A percentile compares a stretch with the other conserved stretches of the same genome.
These are phyloP conservation scores for Elsinoe arachidis DNA, from an alignment of 2,329 filamentous ascomycete genomes.

Conservation along the genomic window DNA sequence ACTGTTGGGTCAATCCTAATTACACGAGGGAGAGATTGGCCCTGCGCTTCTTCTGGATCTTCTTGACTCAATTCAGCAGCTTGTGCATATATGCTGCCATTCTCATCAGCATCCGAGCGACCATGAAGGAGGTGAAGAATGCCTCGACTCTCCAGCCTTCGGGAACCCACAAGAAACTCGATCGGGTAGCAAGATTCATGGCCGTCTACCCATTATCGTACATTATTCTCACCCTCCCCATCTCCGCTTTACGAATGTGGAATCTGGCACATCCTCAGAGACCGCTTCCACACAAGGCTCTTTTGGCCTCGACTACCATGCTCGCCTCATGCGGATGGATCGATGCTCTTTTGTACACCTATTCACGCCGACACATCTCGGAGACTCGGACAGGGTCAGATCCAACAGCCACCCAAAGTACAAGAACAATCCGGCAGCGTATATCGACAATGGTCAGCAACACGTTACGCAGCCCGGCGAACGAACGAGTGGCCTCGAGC, in stretches of 20 bases:
- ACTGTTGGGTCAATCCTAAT: constrained; percentile 56
- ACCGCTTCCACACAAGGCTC: constrained; percentile 30
- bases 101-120: constrained; percentile 21
- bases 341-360: constrained; percentile 50
- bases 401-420: not conserved
- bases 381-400: not conserved
- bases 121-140: not conserved
- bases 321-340: constrained; percentile 52
- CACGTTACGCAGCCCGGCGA: not conserved
- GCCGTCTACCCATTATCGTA: constrained; percentile 61
- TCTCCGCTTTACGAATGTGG: constrained; percentile 55
- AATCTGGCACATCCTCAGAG: constrained; percentile 45
- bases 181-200: constrained; percentile 46
- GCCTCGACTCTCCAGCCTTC: not conserved
- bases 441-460: not conserved
- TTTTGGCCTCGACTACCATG: constrained; percentile 46
- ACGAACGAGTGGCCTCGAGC: not conserved
- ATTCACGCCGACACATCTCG: constrained; percentile 38
- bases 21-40: constrained; percentile 48
- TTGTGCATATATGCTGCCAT: constrained; percentile 40
- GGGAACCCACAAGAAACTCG: constrained; percentile 15
- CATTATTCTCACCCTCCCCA: constrained; percentile 57
- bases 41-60: constrained; percentile 59
- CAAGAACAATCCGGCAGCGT: not conserved
- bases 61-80: constrained; percentile 44